Evolutionary conservation across 768 basidiomycete genomes (phyloP).

Genomic region (Russula emetica): DNA sequence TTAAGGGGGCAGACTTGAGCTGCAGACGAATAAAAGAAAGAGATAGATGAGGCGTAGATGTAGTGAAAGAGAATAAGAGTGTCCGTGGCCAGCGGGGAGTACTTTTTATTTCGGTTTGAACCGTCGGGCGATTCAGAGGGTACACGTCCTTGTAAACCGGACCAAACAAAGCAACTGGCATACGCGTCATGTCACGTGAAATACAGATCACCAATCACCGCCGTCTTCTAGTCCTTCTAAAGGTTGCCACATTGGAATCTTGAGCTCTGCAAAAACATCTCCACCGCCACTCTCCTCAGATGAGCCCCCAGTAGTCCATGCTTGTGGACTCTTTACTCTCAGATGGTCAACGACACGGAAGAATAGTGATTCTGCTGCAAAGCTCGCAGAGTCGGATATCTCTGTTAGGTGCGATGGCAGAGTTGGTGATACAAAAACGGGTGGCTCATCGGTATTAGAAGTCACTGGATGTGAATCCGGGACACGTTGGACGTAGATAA

Average conservation of each 20-base stretch:
- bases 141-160: background rate
- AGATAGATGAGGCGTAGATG: conserved; percentile 17
- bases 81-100: conserved; percentile 12
- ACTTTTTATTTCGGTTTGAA: conserved; percentile 10
- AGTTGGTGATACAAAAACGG: conserved; percentile 19
- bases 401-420: conserved; percentile 8
- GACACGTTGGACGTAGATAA: conserved; percentile 21
- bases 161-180: conserved; percentile 6
- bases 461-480: background rate
- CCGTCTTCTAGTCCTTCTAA: conserved; percentile 14
- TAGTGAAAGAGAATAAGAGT: conserved; percentile 7
- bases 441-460: background rate
- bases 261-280: conserved; percentile 27
- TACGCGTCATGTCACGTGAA: conserved; percentile 23
- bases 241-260: conserved; percentile 25
- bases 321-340: conserved; percentile 14
- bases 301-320: conserved; percentile 12
- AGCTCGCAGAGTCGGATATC: conserved; percentile 24
- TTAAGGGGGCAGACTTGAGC: conserved; percentile 18
- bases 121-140: conserved; percentile 8
- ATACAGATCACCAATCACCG: conserved; percentile 1
- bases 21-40: conserved; percentile 15
- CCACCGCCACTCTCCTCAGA: conserved; percentile 1
- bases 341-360: conserved; percentile 21
- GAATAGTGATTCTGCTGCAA: conserved; percentile 25